Percentiles rank a stretch among this genome's conserved stretches.
phyloP scores from a whole-genome alignment of 495 filamentous ascomycete species.

The Bacidia gigantensis region DNA sequence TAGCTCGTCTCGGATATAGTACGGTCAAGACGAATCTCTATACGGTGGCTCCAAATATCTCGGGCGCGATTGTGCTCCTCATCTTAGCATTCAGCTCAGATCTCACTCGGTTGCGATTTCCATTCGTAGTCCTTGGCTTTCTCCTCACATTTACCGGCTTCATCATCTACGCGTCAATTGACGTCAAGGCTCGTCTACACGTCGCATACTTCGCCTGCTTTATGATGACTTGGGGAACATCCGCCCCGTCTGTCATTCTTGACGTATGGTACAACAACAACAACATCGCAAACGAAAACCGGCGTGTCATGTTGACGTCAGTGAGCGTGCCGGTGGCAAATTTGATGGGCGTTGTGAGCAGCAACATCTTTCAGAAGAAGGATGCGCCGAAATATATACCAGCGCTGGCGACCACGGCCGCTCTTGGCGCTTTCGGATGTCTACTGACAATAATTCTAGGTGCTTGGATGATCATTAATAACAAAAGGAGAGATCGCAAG shows the following conservation, averaged over 20 bases:
- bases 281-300: constrained; percentile 63
- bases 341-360: constrained; percentile 64
- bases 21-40: constrained; percentile 64
- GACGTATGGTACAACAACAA: constrained; percentile 66
- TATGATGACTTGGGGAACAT: constrained; percentile 68
- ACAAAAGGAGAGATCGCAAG: constrained; percentile 44
- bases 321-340: constrained; percentile 66
- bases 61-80: constrained; percentile 54
- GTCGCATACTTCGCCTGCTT: constrained; percentile 67
- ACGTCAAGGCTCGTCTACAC: constrained; percentile 42
- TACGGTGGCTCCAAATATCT: constrained; percentile 60
- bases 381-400: constrained; percentile 64
- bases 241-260: constrained; percentile 38
- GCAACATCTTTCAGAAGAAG: constrained; percentile 58
- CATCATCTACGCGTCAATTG: constrained; percentile 58
- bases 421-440: constrained; percentile 53
- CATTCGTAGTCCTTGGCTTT: constrained; percentile 61
- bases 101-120: constrained; percentile 49
- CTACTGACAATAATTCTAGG: constrained; percentile 45
- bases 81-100: constrained; percentile 57
- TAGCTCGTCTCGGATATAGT: constrained; percentile 45
- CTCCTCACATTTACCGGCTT: constrained; percentile 61
- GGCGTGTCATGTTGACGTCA: constrained; percentile 55
- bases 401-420: constrained; percentile 57
- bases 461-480: constrained; percentile 57